Conservation (phyloP, 2,329 filamentous ascomycete species). For the Aspergillus cejpii region DNA sequence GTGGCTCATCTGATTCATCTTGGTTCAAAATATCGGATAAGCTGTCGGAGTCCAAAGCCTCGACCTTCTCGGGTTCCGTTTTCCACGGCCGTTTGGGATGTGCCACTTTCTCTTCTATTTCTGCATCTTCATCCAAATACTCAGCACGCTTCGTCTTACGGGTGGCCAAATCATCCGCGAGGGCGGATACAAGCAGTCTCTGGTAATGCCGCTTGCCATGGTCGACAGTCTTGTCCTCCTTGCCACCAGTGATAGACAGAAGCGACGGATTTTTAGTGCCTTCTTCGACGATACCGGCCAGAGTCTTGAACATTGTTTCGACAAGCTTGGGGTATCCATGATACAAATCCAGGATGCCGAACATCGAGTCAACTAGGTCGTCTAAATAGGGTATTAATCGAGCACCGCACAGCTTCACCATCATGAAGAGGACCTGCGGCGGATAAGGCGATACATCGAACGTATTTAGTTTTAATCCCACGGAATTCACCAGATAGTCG, state of each 20-base stretch:
- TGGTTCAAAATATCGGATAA: slow-evolving; percentile 30
- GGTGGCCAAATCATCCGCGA: slow-evolving; percentile 31
- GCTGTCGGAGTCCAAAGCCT: slow-evolving; percentile 25
- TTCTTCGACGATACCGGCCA: slow-evolving; percentile 77
- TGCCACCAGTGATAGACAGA: slow-evolving; percentile 40
- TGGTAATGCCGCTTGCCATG: slow-evolving; percentile 29
- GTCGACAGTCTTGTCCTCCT: slow-evolving; percentile 18
- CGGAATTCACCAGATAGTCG: slow-evolving; percentile 92
- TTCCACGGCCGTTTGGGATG: slow-evolving; percentile 34
- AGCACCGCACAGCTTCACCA: slow-evolving; percentile 80
- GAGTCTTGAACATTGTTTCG: slow-evolving; percentile 73
- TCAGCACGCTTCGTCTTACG: slow-evolving; percentile 29
- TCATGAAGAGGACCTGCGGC: slow-evolving; percentile 86
- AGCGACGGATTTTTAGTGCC: slow-evolving; percentile 54
- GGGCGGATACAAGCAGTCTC: slow-evolving; percentile 27
- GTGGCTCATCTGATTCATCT: slow-evolving; percentile 31
- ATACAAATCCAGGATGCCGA: slow-evolving; percentile 87
- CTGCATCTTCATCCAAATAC: slow-evolving; percentile 17
- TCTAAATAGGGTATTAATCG: slow-evolving; percentile 79
- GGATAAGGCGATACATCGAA: slow-evolving; percentile 89
- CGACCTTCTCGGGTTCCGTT: slow-evolving; percentile 19
- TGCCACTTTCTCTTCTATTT: slow-evolving; percentile 19
- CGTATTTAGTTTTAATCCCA: slow-evolving; percentile 80
- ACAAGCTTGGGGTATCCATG: slow-evolving; percentile 87
- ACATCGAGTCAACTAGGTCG: slow-evolving; percentile 84